Conservation (phyloP, 2,329 filamentous ascomycete species). For the Aspergillus neotritici region DNA sequence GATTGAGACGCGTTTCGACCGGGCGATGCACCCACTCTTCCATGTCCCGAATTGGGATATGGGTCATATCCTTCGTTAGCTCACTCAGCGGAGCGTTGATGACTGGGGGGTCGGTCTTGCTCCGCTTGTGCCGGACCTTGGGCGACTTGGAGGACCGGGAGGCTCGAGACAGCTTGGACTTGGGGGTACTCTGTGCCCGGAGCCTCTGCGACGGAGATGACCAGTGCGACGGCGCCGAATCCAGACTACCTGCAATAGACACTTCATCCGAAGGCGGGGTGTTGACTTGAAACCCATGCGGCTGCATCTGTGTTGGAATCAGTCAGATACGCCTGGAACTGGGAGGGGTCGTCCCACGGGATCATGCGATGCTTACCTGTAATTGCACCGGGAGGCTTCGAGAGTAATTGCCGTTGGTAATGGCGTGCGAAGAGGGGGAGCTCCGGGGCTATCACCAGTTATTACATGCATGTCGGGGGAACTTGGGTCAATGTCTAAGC, state of each 20-base stretch:
- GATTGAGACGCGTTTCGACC: slow-evolving; percentile 58
- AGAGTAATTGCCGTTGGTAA: slow-evolving; percentile 14
- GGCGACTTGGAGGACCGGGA: slow-evolving; percentile 3
- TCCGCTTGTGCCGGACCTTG: slow-evolving; percentile 9
- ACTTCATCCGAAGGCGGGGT: slow-evolving; percentile 24
- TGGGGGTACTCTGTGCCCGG: slow-evolving; percentile 4
- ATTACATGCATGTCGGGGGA: not conserved
- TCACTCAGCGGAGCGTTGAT: slow-evolving; percentile 22
- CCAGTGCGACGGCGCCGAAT: slow-evolving; percentile 14
- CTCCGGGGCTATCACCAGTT: slow-evolving; percentile 1
- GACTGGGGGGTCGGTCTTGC: slow-evolving; percentile 9
- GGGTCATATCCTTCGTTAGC: slow-evolving; percentile 29
- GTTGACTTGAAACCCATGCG: slow-evolving; percentile 15
- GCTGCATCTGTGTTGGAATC: slow-evolving; percentile 11
- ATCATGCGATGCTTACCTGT: slow-evolving; percentile 16
- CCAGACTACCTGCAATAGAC: slow-evolving; percentile 5
- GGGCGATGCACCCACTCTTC: slow-evolving; percentile 70
- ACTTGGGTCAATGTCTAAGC: not conserved
- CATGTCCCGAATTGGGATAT: slow-evolving; percentile 69
- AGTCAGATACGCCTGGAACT: not conserved
- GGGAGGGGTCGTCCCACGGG: too few species aligned
- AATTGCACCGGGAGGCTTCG: slow-evolving; percentile 13
- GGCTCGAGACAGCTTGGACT: slow-evolving; percentile 4
- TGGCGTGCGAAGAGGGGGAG: slow-evolving; percentile 9
- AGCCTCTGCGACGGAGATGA: slow-evolving; percentile 13